Percentiles rank a stretch among this genome's conserved stretches.
Evolutionary conservation across 345 rosid genomes (phyloP).

Genomic region (Jatropha curcas): DNA sequence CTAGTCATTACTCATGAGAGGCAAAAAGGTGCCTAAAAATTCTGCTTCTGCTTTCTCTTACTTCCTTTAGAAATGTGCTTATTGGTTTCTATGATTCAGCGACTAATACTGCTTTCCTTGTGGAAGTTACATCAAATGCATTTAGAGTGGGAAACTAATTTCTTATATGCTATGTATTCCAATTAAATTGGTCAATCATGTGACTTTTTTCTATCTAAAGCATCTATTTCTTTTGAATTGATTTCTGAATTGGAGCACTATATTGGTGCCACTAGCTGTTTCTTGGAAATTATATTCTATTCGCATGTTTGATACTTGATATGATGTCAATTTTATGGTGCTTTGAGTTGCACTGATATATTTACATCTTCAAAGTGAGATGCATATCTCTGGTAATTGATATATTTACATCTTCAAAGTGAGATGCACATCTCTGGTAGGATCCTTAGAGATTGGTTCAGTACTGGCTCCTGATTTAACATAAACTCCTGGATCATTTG

Average conservation of each 20-base stretch:
- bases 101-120: not conserved
- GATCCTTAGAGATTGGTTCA: not conserved
- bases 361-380: too few species aligned
- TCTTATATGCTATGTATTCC: not conserved
- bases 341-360: not conserved
- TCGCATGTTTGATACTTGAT: not conserved
- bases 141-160: not conserved
- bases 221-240: not conserved
- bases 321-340: not conserved
- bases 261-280: not conserved
- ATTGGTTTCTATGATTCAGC: not conserved
- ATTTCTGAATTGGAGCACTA: not conserved
- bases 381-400: too few species aligned
- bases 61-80: not conserved
- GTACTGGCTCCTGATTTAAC: not conserved
- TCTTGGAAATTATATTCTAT: not conserved
- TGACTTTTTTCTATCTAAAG: not conserved
- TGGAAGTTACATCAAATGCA: not conserved
- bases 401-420: too few species aligned
- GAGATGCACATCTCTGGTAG: not conserved
- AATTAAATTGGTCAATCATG: not conserved
- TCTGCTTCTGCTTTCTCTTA: constrained; percentile 8
- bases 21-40: not conserved
- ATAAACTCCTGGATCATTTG: not conserved
- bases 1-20: not conserved